phyloP scores from a whole-genome alignment of 2,329 filamentous ascomycete species.

The Alternaria hordeiaustralica region DNA sequence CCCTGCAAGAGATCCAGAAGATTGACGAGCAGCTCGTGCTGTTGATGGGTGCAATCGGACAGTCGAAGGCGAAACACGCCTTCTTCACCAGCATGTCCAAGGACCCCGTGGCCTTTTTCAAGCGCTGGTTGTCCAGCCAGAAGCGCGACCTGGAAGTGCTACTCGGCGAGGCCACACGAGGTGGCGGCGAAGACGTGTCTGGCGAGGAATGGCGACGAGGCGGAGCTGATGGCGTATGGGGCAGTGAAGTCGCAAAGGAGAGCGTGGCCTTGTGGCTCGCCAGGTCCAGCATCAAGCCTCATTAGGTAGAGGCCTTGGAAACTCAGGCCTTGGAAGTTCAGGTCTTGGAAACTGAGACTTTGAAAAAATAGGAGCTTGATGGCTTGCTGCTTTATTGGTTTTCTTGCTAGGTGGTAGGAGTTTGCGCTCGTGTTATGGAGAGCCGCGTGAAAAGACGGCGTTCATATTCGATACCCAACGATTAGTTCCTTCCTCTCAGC shows the following conservation, averaged over 20 bases:
- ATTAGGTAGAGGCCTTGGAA: conserved; percentile 19
- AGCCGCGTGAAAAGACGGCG: conserved; percentile 9
- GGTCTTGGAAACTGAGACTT: not conserved
- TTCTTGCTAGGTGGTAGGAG: not conserved
- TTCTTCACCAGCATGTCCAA: conserved; percentile 81
- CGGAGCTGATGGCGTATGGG: conserved; percentile 69
- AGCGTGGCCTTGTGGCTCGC: conserved; percentile 68
- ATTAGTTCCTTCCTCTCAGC: conserved; percentile 11
- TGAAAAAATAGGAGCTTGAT: not conserved
- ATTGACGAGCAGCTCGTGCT: conserved; percentile 87
- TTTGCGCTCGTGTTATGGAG: not conserved
- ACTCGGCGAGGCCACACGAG: conserved; percentile 76
- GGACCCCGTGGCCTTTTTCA: conserved; percentile 84
- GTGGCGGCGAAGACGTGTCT: conserved; percentile 57
- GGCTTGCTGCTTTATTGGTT: not conserved
- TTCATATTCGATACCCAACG: conserved; percentile 20
- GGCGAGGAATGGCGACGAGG: conserved; percentile 74
- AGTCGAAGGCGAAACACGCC: conserved; percentile 87
- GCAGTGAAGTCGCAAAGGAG: conserved; percentile 65
- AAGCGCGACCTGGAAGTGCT: conserved; percentile 89
- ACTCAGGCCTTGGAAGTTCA: not conserved
- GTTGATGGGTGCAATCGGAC: conserved; percentile 79
- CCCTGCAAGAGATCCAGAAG: conserved; percentile 75
- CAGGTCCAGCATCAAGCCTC: conserved; percentile 39
- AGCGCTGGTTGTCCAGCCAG: conserved; percentile 88